Conservation (phyloP, 192 early-diverging fungal species). For the Backusella macrospora region DNA sequence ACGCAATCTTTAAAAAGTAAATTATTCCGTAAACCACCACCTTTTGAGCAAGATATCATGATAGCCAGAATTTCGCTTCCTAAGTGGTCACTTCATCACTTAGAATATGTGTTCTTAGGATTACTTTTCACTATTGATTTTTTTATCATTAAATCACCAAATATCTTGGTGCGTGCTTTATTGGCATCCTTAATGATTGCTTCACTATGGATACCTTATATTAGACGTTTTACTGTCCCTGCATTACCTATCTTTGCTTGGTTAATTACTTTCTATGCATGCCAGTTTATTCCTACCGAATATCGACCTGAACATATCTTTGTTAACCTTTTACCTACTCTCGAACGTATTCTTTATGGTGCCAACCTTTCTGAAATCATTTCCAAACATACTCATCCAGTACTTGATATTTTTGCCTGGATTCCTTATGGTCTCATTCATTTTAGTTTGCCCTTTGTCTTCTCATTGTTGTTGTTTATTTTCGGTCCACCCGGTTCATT, state of each 20-base stretch:
- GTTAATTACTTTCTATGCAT: slow-evolving; percentile 55
- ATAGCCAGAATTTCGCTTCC: background rate
- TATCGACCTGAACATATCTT: slow-evolving; percentile 62
- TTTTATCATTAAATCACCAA: slow-evolving; percentile 44
- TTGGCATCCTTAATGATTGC: slow-evolving; percentile 5
- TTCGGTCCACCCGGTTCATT: slow-evolving; percentile 54
- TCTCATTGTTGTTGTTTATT: slow-evolving; percentile 45
- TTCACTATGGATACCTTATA: slow-evolving; percentile 37
- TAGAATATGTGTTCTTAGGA: slow-evolving; percentile 52
- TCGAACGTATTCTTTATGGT: slow-evolving; percentile 68
- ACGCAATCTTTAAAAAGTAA: background rate
- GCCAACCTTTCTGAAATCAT: slow-evolving; percentile 63
- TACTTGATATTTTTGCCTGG: slow-evolving; percentile 66
- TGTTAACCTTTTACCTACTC: slow-evolving; percentile 61
- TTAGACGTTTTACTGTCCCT: slow-evolving; percentile 51
- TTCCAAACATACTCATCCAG: slow-evolving; percentile 45
- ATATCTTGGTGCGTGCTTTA: slow-evolving; percentile 24
- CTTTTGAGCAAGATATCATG: background rate
- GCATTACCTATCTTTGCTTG: slow-evolving; percentile 55
- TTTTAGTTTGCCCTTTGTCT: slow-evolving; percentile 62
- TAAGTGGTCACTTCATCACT: slow-evolving; percentile 44
- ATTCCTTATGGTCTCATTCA: slow-evolving; percentile 71
- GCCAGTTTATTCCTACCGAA: slow-evolving; percentile 50
- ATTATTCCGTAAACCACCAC: background rate
- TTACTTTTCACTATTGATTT: slow-evolving; percentile 42